A percentile compares a stretch with the other conserved stretches of the same genome.
phyloP scores from a whole-genome alignment of 163 green algal genomes.

The Scenedesmus sp. region DNA sequence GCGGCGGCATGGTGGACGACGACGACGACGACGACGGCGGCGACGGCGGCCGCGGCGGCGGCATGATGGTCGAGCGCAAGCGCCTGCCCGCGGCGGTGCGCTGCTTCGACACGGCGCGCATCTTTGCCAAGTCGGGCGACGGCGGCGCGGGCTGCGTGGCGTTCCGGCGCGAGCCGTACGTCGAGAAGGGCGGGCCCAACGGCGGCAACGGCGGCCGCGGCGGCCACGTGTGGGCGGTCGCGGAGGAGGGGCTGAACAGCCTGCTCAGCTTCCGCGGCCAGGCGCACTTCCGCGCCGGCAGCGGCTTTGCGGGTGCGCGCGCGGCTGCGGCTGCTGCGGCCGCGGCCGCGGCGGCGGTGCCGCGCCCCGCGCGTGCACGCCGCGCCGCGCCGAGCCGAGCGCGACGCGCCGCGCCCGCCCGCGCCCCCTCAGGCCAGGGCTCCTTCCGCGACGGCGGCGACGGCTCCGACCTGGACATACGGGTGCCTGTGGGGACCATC shows the following conservation, averaged over 20 bases:
- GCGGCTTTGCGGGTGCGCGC: slow-evolving; percentile 62
- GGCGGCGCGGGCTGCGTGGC: slow-evolving; percentile 93
- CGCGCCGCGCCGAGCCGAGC: no score
- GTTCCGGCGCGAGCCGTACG: slow-evolving; percentile 95
- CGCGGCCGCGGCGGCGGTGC: no score
- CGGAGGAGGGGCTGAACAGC: slow-evolving; percentile 83
- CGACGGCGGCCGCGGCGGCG: background rate
- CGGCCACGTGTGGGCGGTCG: slow-evolving; percentile 88
- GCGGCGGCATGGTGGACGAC: slow-evolving; percentile 23
- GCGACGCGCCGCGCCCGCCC: no score
- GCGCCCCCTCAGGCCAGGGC: slow-evolving; percentile 43
- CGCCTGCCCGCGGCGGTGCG: slow-evolving; percentile 81
- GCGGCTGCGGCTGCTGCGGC: no score
- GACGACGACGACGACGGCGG: slow-evolving; percentile 25
- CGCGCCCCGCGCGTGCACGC: no score
- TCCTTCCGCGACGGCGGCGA: slow-evolving; percentile 75
- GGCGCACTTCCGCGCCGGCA: slow-evolving; percentile 74
- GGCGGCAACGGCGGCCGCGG: slow-evolving; percentile 91
- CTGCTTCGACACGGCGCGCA: slow-evolving; percentile 91
- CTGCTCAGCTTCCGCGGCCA: slow-evolving; percentile 78
- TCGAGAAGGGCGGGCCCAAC: slow-evolving; percentile 86
- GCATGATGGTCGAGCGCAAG: slow-evolving; percentile 44
- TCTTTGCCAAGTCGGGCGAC: slow-evolving; percentile 88
- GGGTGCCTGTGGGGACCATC: slow-evolving; percentile 90
- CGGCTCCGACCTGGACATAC: slow-evolving; percentile 71